A percentile compares a stretch with the other conserved stretches of the same genome.
phyloP scores from a whole-genome alignment of 2,329 filamentous ascomycete species.

The Trichoderma aggressivum region DNA sequence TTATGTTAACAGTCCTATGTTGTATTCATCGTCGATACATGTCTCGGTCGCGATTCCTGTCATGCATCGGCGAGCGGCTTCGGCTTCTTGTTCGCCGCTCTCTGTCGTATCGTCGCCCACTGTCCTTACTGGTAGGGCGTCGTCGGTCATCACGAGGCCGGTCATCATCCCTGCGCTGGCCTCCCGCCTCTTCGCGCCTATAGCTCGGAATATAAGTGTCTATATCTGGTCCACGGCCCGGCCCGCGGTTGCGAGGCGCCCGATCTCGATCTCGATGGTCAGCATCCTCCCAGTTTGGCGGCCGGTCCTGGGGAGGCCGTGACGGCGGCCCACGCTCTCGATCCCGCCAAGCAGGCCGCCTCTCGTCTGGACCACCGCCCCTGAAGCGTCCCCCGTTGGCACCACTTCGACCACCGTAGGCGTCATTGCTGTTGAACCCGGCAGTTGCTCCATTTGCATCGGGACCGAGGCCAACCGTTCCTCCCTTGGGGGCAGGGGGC shows the following conservation, averaged over 20 bases:
- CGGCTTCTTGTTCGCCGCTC: conserved; percentile 41
- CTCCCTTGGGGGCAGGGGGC: conserved; percentile 87
- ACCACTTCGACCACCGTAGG: conserved; percentile 47
- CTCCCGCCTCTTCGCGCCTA: conserved; percentile 33
- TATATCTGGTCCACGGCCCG: conserved; percentile 36
- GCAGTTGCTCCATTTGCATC: conserved; percentile 46
- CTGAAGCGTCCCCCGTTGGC: conserved; percentile 46
- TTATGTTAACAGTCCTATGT: not conserved
- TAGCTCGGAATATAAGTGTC: conserved; percentile 53
- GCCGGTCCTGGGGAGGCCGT: conserved; percentile 44
- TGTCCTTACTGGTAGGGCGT: conserved; percentile 33
- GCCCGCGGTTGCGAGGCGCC: conserved; percentile 34
- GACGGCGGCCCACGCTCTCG: conserved; percentile 49
- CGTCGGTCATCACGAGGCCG: conserved; percentile 29
- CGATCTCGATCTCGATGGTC: conserved; percentile 44
- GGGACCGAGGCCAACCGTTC: conserved; percentile 76
- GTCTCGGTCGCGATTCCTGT: conserved; percentile 41
- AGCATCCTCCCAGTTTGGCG: conserved; percentile 31
- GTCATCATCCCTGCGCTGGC: conserved; percentile 36
- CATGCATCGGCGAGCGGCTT: conserved; percentile 38
- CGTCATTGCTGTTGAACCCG: conserved; percentile 51
- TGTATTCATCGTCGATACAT: conserved; percentile 40
- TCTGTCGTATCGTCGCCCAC: conserved; percentile 39
- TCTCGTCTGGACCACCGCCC: conserved; percentile 41
- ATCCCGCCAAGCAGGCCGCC: conserved; percentile 56